Evolutionary conservation across 176 grass and related monocot genomes (phyloP).

Genomic region (Hordeum marinum): DNA sequence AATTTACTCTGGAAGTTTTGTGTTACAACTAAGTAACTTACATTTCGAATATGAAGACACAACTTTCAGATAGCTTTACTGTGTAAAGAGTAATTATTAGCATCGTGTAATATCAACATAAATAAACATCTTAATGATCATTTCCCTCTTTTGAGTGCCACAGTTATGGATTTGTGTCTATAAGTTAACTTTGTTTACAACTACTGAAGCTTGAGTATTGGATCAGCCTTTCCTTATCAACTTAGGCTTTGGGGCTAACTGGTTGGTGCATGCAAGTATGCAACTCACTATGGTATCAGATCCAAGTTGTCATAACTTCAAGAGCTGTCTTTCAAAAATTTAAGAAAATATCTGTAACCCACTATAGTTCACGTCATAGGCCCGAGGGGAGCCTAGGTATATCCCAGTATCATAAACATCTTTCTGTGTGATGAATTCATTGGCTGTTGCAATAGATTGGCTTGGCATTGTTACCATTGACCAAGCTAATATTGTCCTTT

Average conservation of each 20-base stretch:
- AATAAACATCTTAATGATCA: neutral
- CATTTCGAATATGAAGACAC: neutral
- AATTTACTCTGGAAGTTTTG: neutral
- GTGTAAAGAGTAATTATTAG: neutral
- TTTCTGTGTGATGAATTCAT: neutral
- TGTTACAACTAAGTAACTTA: neutral
- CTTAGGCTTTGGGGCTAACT: neutral
- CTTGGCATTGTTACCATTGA: neutral
- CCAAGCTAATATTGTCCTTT: neutral
- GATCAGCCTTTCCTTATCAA: neutral
- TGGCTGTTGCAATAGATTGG: neutral
- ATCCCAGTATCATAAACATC: neutral
- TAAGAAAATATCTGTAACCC: neutral
- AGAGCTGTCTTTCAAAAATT: neutral
- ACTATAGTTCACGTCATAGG: neutral
- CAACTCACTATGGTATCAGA: neutral
- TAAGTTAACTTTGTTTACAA: neutral
- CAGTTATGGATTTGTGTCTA: neutral
- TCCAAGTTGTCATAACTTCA: neutral
- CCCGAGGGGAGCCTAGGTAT: neutral
- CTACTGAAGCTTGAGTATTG: neutral
- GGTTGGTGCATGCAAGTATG: neutral
- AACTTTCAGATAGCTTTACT: neutral
- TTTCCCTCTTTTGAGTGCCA: conserved; percentile 4
- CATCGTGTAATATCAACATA: neutral